These are phyloP conservation scores for sweet orange (Citrus sinensis) DNA, from an alignment of 345 rosid species.

Conservation along the genomic window DVS_A1.0 CM039164.1:25538501-25539000, in stretches of 20 bases:
- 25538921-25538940: background rate
- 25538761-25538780: background rate
- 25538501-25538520: no score
- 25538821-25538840: background rate
- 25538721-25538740: background rate
- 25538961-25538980: no score
- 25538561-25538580: background rate
- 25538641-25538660: no score
- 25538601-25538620: no score
- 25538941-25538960: background rate
- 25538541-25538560: background rate
- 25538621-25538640: no score
- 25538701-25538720: no score
- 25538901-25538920: background rate
- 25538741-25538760: background rate
- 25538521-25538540: constrained; percentile 1
- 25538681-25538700: no score
- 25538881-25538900: background rate
- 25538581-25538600: background rate
- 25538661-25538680: no score
- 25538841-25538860: background rate
- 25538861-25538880: background rate
- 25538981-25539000: background rate
- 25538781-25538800: background rate
- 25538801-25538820: background rate